Evolutionary conservation across 805 yeast genomes (phyloP).

Genomic region (Metschnikowia orientalis): DNA sequence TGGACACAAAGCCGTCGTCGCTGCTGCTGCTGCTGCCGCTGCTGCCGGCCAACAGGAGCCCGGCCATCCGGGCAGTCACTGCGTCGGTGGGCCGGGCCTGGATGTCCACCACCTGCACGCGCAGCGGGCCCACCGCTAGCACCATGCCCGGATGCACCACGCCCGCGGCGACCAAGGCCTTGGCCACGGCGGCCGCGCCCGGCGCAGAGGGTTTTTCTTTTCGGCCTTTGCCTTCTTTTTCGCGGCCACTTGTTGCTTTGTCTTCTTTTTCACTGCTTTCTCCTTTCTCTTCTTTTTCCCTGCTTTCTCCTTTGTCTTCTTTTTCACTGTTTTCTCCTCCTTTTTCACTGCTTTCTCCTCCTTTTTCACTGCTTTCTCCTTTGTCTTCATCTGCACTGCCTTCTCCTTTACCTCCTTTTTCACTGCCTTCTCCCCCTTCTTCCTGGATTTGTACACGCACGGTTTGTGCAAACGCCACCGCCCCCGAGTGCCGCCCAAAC

Average conservation of each 20-base stretch:
- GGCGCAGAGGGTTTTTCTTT: no score
- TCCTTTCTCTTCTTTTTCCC: conserved; percentile 8
- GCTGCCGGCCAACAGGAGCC: conserved; percentile 8
- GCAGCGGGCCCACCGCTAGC: conserved; percentile 18
- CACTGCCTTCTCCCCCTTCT: neutral
- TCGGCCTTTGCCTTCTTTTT: conserved; percentile 18
- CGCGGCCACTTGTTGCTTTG: neutral
- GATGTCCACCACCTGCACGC: conserved; percentile 27
- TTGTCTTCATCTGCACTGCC: conserved; percentile 2
- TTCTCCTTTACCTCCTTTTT: no score
- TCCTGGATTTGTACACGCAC: conserved; percentile 9
- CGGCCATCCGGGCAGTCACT: conserved; percentile 12
- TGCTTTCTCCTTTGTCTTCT: neutral
- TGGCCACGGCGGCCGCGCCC: no score
- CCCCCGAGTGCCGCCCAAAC: conserved; percentile 42
- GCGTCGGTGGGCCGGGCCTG: conserved; percentile 18
- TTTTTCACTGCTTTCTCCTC: neutral
- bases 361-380: neutral
- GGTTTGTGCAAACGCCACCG: conserved; percentile 36
- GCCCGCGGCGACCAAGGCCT: conserved; percentile 49
- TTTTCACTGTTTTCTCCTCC: neutral
- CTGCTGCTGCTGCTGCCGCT: conserved; percentile 2
- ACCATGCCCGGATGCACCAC: conserved; percentile 55
- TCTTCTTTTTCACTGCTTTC: conserved; percentile 33
- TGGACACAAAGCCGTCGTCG: conserved; percentile 34